Conservation (phyloP, 2,329 filamentous ascomycete species). For the Trichoderma koningiopsis region DNA sequence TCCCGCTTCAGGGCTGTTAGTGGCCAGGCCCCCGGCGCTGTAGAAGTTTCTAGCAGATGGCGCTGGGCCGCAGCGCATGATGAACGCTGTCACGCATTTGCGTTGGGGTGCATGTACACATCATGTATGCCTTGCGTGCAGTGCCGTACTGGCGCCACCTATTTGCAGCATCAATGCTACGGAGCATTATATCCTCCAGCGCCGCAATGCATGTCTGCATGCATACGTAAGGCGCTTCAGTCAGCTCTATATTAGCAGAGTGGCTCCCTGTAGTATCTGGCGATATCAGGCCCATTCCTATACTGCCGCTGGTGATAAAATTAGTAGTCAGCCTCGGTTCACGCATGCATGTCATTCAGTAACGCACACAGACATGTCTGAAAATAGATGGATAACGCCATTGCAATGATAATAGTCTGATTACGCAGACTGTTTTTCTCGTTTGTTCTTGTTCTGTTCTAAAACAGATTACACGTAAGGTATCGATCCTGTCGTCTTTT, state of each 20-base stretch:
- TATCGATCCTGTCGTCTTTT: neutral
- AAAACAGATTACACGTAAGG: neutral
- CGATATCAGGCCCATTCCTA: neutral
- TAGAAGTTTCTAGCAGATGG: constrained; percentile 26
- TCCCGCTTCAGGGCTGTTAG: neutral
- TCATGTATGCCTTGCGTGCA: neutral
- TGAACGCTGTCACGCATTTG: constrained; percentile 7
- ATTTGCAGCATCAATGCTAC: neutral
- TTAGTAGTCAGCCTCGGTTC: too few species aligned
- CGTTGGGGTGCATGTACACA: neutral
- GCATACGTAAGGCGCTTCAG: neutral
- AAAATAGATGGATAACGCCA: neutral
- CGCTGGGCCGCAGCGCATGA: constrained; percentile 23
- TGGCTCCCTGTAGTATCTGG: neutral
- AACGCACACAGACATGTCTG: neutral
- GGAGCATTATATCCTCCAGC: neutral
- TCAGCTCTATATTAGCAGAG: neutral
- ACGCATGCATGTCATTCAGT: neutral
- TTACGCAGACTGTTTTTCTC: neutral
- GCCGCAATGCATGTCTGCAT: neutral
- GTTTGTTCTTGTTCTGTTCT: neutral
- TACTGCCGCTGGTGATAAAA: too few species aligned
- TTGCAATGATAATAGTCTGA: too few species aligned
- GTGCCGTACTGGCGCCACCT: neutral
- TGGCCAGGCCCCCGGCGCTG: constrained; percentile 4